Base-by-base conservation (phyloP, 352 stramenopile genomes). In the Pythium folliculosum region DNA sequence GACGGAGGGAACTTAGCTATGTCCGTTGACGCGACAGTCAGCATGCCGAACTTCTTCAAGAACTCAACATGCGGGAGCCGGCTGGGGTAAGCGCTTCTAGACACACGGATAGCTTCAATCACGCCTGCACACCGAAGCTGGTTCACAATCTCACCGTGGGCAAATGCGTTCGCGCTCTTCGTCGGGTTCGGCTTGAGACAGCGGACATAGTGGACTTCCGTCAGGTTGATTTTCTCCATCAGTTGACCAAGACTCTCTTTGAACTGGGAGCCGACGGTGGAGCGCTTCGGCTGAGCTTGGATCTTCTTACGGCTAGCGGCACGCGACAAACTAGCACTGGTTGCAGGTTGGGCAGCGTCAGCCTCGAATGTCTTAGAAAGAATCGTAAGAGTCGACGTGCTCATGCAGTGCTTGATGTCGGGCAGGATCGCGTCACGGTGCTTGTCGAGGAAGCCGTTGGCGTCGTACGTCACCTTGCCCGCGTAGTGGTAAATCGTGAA, bases 401-500 rank as follows among this genome's bases (percentile, higher is more conserved):
- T 90, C 83, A 95, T 91, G 21, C 86, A 91, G 65, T 92, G 76
- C 64, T 95, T 92, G 40, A 96, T 93, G 55, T 94, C 86, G 2
- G 88, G 85, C 30, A 96, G 55, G 35, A 96, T 86, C 8, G 84
- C 84, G 50, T 96, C 88, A 17, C 86, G 83, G 37, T 96, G 86
- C 68, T 95, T 96, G 69, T 94, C 84, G 7, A 95, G 65, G 64
- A 95, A 96, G 19, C 87, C 87, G 23, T 80, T 80, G 1, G 84
- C 85, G 32, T 93, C 82, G 49, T 96, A 96, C 5, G 84, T 91
- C 30, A 96, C 88, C 59, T 95, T 94, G 9, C 84, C 86, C 21
- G 88, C 88, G 60, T 96, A 96, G 64, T 96, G 88, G 55, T 92
- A 83, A 61, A 96, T 87, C 3, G 81, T 90, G 68, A 96, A 96